These are phyloP conservation scores for Colletotrichum sp. DNA, from an alignment of 2,329 filamentous ascomycete genomes.

Conservation along the genomic window DNA sequence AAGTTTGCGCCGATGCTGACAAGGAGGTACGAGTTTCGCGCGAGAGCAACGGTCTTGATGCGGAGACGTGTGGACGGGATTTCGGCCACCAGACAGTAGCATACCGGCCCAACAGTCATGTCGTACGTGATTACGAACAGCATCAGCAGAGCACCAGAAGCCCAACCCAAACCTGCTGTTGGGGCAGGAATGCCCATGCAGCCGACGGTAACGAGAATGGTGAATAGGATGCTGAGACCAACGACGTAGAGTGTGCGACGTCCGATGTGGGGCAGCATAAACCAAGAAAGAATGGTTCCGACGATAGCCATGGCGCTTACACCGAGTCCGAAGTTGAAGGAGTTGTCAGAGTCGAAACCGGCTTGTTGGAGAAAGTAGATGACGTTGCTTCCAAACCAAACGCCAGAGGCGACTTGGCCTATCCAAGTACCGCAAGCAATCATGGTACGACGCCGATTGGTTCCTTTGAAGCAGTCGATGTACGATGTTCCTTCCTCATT, in stretches of 20 bases:
- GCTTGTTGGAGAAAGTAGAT: neutral
- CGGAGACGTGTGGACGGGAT: conserved; percentile 3
- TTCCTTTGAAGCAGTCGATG: conserved; percentile 15
- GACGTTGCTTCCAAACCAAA: neutral
- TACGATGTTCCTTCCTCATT: neutral
- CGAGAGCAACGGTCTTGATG: conserved; percentile 7
- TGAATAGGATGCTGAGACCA: neutral
- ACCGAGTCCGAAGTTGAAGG: neutral
- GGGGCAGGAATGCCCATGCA: neutral
- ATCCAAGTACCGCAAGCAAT: conserved; percentile 20
- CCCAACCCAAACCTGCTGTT: neutral
- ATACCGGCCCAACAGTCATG: neutral
- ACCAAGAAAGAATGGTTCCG: neutral
- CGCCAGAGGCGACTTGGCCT: neutral
- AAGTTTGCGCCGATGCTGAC: neutral
- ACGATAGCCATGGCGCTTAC: neutral
- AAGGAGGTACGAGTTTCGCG: neutral
- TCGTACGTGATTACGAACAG: neutral
- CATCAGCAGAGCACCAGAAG: neutral
- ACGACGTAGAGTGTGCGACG: neutral
- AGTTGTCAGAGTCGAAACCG: neutral
- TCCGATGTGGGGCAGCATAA: neutral
- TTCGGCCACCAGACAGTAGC: neutral
- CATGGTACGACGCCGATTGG: conserved; percentile 28
- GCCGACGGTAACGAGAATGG: neutral